Base-by-base conservation (phyloP, 1,284 basidiomycete genomes). In the Cryptococcus sp. region DNA sequence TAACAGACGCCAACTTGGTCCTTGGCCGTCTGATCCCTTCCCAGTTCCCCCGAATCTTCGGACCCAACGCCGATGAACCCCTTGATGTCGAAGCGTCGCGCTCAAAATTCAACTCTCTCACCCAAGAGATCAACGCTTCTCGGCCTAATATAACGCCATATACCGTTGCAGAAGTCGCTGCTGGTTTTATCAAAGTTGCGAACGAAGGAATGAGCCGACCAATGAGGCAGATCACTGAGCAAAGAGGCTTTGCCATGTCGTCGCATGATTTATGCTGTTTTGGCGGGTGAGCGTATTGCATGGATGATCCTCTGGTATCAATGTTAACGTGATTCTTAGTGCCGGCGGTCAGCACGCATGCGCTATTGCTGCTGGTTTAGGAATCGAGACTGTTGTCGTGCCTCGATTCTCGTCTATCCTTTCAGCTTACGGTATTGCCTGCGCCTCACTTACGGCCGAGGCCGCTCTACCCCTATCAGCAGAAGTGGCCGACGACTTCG, bases 1-100 rank as follows among this genome's bases (percentile, higher is more conserved):
- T 78, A 10, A 79, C 78, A 16, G 78, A 79, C 54, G 78, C 77
- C 11, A 79, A 79, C 54, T 61, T 78, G 13, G 51, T 78, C 25
- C 75, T 79, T n/a, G 78, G 78, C 2, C 65, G 78, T 8, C 61
- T 79, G 5, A 57, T 75, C 15, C 74, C 73, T 11, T 59, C 55
- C 25, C 88, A 87, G 58, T 92, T 92, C 65, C 47, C 64, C 15
- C 58, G 55, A 41, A 81, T 81, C 61, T 82, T 82, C 56, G 81
- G 81, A 13, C 72, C 77, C n/a, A 76, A 79, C 22, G 81, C 81
- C 61, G 68, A 81, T 60, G 63, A 80, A 57, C 78, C 78, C 3
- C 66, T 82, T 20, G 80, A 82, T 52, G 54, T 68, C 6, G 72
- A 72, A 16, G 73, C 68, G 0, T 75, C 73, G 6, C 59, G 56